Evolutionary conservation across 1,284 basidiomycete genomes (phyloP), one percentile per base, ranked within the genome.

Genomic region (Austroboletus niveus): DNA sequence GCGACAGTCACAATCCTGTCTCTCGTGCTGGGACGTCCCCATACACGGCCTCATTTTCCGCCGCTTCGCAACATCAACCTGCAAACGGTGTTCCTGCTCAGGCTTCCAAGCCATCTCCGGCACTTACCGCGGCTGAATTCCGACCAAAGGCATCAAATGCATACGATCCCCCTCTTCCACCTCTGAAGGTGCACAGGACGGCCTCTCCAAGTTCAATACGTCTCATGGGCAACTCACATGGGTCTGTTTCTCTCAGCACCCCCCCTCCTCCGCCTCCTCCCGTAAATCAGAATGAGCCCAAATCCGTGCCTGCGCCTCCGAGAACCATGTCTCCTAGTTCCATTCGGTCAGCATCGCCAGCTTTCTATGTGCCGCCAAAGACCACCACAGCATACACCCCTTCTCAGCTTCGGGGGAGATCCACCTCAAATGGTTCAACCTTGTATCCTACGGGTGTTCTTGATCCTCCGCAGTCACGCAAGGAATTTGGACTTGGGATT

Each of bases 151-250:
- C 80, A 20, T 75, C 72, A 20, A 88, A 90, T 60, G 89, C 89
- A 1, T 92, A 91, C 59, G 89, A 92, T 57, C 89, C 89, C 14
- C 89, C 89, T 27, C 78, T 92, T 50, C 84, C 81, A 20, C 73
- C 78, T 6, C 72, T 75, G 17, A 81, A 78, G 60, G 69, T 74
- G 14, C 60, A 62, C 32, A 64, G 65, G 41, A 54, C 61, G 8
- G 34, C 52, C 5, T 70, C 66, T 27, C 65, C 65, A 17, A 58
- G 42, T 27, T 58, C 61, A 20, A 29, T 68, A 17, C 69, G 65
- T 41, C 56, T 62, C 24, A 38, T 38, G 12, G 24, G 53, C 36
- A 60, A 49, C 35, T 36, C 57, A 12, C 60, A 61, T 10, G 54
- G 51, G n/a, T 10, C 47, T 27, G 22, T 46, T 42, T 48, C 55